Base-by-base conservation (phyloP, 768 basidiomycete species). In the Termitomyces sp. region DNA sequence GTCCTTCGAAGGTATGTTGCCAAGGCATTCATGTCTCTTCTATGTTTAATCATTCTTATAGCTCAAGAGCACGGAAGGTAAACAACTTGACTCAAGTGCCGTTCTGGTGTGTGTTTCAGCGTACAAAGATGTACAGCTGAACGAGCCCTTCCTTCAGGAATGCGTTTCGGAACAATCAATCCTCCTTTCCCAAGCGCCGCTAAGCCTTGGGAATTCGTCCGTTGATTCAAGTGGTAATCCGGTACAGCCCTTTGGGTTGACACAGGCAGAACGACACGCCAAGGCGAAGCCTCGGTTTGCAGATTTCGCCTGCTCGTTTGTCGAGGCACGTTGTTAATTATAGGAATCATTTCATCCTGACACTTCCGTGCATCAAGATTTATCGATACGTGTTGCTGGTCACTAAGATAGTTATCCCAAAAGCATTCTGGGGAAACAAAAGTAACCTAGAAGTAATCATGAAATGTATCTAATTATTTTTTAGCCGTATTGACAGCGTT, bases 351-450 rank as follows among this genome's bases (percentile, higher is more conserved):
- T 24, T 7, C 6, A 7, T 7, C 2, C 34, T 60, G 7, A 61
- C 37, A 16, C n/a, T 4, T 20, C 34, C 30, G 13, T 30, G 1
- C 30, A n/a, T 36, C 2, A 58, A 94, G 91, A 89, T 95, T 30
- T 86, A 78, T 65, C 79, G 84, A 24, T 95, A 85, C 72, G 83
- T 83, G 11, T 73, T 76, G 4, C 67, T 83, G 3, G 75, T 89
- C 39, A 88, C 91, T 0, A 83, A 84, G 59, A 66, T 77, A 8
- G 83, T 94, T 16, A 86, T 95, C 55, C 92, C 92, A 2, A 80
- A 80, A 33, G 74, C 76, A 15, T 82, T 95, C 60, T 95, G 95
- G 93, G 95, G 95, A 12, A 85, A 81, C 22, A 68, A 75, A 37
- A 70, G 61, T 42, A 98, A 98, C 66, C 79, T 85, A 47, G 76